These are phyloP conservation scores for Entomortierella chlamydospora DNA, from an alignment of 192 early-diverging fungal species.

Conservation along the genomic window DNA sequence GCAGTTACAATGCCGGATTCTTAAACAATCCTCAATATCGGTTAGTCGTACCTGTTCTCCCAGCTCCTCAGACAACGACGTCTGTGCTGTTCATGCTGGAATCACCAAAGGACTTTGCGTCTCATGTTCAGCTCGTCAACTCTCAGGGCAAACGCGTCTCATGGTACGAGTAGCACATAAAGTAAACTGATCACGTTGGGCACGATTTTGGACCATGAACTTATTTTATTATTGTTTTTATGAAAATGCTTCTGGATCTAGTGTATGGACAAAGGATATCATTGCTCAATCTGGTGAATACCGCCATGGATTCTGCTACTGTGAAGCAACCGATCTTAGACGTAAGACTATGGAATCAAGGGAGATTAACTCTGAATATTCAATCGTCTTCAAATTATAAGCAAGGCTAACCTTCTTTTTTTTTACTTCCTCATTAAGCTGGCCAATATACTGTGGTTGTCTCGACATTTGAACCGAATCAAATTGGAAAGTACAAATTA, in stretches of 20 bases:
- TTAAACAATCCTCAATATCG: constrained; percentile 85
- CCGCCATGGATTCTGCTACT: constrained; percentile 80
- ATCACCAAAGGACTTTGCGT: constrained; percentile 68
- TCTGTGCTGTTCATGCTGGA: constrained; percentile 72
- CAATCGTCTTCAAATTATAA: neutral
- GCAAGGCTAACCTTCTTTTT: neutral
- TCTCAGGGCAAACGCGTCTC: constrained; percentile 77
- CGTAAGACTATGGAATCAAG: constrained; percentile 46
- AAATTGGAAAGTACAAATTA: constrained; percentile 76
- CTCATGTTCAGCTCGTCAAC: constrained; percentile 77
- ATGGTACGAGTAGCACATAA: constrained; percentile 60
- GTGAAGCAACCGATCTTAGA: constrained; percentile 69
- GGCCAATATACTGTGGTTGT: constrained; percentile 84
- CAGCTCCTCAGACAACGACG: constrained; percentile 40
- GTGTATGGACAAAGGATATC: constrained; percentile 67
- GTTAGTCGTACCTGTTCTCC: constrained; percentile 68
- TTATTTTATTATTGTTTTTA: constrained; percentile 5
- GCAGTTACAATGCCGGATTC: constrained; percentile 73
- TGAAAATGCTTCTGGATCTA: constrained; percentile 22
- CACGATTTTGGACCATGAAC: no score
- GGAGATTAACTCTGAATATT: neutral
- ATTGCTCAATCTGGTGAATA: constrained; percentile 81
- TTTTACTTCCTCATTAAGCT: constrained; percentile 47
- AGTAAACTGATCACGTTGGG: no score
- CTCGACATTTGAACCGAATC: constrained; percentile 81